Conservation (phyloP, 805 yeast species). For the Starmerella tilneyi region DNA sequence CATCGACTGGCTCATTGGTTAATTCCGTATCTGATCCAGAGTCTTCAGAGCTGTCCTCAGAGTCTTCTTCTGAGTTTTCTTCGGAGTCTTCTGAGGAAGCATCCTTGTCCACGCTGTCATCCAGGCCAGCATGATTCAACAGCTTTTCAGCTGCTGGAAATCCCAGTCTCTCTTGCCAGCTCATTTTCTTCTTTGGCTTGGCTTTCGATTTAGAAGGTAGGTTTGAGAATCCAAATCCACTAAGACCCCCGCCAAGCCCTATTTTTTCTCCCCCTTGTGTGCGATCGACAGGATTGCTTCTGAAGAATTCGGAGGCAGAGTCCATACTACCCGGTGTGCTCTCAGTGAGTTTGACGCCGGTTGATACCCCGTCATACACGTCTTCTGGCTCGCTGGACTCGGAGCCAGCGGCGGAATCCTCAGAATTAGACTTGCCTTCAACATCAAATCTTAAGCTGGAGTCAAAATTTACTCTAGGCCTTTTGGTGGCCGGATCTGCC, state of each 20-base stretch:
- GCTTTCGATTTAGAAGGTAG: constrained; percentile 36
- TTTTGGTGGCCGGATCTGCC: too few relatives aligned
- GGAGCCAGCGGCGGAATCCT: constrained; percentile 2
- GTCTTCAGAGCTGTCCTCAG: constrained; percentile 36
- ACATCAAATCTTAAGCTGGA: constrained; percentile 21
- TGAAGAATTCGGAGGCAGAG: too few relatives aligned
- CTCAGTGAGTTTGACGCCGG: constrained; percentile 44
- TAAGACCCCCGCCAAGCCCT: constrained; percentile 46
- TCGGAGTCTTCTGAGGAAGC: background rate
- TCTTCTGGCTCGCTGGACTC: background rate
- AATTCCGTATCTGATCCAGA: constrained; percentile 27
- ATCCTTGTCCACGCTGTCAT: background rate
- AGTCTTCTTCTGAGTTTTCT: constrained; percentile 28
- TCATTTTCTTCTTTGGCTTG: constrained; percentile 14
- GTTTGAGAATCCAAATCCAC: constrained; percentile 21
- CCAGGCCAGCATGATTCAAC: constrained; percentile 3
- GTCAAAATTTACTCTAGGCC: background rate
- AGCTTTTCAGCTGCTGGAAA: constrained; percentile 18
- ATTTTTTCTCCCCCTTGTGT: too few relatives aligned
- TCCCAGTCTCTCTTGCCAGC: constrained; percentile 26
- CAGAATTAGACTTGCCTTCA: constrained; percentile 17
- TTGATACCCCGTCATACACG: constrained; percentile 29
- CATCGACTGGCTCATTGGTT: too few relatives aligned
- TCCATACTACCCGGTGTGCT: constrained; percentile 38
- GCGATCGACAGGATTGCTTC: too few relatives aligned